Evolutionary conservation across 2,329 filamentous ascomycete species (phyloP).

Genomic region (Colletotrichum sublineola): DNA sequence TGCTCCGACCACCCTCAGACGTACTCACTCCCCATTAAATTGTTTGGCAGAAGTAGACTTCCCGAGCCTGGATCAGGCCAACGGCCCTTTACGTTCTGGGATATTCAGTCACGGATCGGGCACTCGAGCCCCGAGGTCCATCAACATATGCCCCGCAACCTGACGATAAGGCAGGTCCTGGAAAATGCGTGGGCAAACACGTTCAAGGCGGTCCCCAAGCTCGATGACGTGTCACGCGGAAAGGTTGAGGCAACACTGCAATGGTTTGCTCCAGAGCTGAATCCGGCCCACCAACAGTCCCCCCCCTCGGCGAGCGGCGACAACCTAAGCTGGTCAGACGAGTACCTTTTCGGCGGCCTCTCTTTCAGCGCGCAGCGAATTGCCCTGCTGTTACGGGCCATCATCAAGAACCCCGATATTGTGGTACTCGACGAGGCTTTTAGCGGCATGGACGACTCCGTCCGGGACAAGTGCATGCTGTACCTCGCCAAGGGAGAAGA

Average conservation of each 20-base stretch:
- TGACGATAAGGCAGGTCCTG: constrained; percentile 80
- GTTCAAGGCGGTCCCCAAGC: constrained; percentile 77
- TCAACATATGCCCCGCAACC: constrained; percentile 85
- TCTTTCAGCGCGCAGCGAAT: constrained; percentile 88
- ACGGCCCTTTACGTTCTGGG: constrained; percentile 88
- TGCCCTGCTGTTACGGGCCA: constrained; percentile 83
- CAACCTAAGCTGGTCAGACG: constrained; percentile 73
- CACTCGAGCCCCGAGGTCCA: constrained; percentile 96
- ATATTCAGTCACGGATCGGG: constrained; percentile 89
- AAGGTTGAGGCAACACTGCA: constrained; percentile 77
- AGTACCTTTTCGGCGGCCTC: constrained; percentile 77
- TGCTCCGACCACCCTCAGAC: constrained; percentile 97
- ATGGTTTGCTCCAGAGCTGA: constrained; percentile 86
- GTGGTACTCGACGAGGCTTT: constrained; percentile 91
- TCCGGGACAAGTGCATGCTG: constrained; percentile 87
- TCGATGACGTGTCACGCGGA: constrained; percentile 68
- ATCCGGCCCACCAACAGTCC: constrained; percentile 60
- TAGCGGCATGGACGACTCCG: constrained; percentile 83
- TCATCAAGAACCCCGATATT: constrained; percentile 85
- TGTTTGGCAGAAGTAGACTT: constrained; percentile 86
- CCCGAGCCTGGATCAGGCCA: constrained; percentile 76
- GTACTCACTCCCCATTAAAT: constrained; percentile 86
- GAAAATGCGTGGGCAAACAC: constrained; percentile 94
- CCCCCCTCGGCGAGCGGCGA: constrained; percentile 43
- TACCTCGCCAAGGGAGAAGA: constrained; percentile 79